Evolutionary conservation across 2,329 filamentous ascomycete species (phyloP).

Genomic region (Aureobasidium sp.): DNA sequence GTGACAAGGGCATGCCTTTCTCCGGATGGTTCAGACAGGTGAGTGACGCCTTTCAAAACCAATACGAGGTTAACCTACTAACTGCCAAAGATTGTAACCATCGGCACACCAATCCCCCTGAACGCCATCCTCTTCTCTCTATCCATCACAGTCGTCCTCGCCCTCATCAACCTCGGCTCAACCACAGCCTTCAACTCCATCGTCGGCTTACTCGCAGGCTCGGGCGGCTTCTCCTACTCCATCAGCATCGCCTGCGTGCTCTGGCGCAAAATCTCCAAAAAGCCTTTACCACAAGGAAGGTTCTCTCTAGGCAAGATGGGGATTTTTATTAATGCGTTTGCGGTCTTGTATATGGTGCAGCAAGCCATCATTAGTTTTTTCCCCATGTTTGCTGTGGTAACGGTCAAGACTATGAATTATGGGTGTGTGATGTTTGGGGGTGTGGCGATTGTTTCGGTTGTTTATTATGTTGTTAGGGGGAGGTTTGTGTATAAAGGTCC

Average conservation of each 20-base stretch:
- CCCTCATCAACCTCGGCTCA: constrained; percentile 31
- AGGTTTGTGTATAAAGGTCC: constrained; percentile 21
- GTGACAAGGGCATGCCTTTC: constrained; percentile 34
- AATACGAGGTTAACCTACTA: constrained; percentile 19
- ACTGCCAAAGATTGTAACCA: not conserved
- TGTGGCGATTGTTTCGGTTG: constrained; percentile 18
- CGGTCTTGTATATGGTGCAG: constrained; percentile 24
- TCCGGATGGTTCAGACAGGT: constrained; percentile 25
- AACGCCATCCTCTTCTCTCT: constrained; percentile 24
- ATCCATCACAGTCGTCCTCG: constrained; percentile 24
- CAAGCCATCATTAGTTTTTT: constrained; percentile 11
- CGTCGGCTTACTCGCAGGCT: constrained; percentile 33
- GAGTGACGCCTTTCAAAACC: not conserved
- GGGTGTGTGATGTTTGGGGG: constrained; percentile 19
- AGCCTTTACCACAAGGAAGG: constrained; percentile 18
- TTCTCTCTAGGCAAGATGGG: constrained; percentile 23
- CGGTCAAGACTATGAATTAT: constrained; percentile 20
- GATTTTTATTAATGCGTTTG: constrained; percentile 24
- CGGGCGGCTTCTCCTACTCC: constrained; percentile 36
- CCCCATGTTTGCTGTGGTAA: constrained; percentile 22
- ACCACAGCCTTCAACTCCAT: constrained; percentile 38
- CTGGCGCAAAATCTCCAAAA: not conserved
- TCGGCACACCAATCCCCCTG: constrained; percentile 21
- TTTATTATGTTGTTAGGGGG: constrained; percentile 15
- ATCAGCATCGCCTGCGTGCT: constrained; percentile 30